Percentiles rank a stretch among this genome's conserved stretches.
Conservation (phyloP, 1,284 basidiomycete species). For the Boletus sp. region DNA sequence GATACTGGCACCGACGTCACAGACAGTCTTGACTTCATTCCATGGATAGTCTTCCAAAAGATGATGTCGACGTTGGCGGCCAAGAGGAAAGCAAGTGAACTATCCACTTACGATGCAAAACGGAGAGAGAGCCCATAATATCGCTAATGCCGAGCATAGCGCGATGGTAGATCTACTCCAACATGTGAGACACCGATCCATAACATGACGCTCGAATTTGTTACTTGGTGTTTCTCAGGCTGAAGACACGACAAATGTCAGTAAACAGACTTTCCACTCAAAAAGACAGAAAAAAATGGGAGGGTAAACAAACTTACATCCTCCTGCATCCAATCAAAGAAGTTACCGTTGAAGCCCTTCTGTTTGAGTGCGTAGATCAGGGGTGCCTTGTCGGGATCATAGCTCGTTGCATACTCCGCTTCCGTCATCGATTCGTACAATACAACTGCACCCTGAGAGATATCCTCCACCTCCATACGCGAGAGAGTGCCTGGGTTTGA, state of each 20-base stretch:
- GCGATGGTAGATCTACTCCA: conserved; percentile 19
- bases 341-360: conserved; percentile 16
- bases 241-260: conserved; percentile 3
- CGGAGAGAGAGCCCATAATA: conserved; percentile 21
- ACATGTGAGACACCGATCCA: not conserved
- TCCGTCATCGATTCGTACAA: conserved; percentile 29
- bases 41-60: conserved; percentile 40
- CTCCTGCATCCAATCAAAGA: conserved; percentile 26
- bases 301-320: conserved; percentile 15
- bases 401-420: conserved; percentile 22
- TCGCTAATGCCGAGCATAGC: conserved; percentile 23
- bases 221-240: conserved; percentile 23
- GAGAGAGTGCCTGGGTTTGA: conserved; percentile 9
- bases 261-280: not conserved
- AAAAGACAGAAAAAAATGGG: not conserved
- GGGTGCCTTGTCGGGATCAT: conserved; percentile 21
- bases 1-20: conserved; percentile 48
- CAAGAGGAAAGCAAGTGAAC: not conserved
- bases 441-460: conserved; percentile 12
- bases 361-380: conserved; percentile 25
- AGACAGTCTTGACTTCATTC: conserved; percentile 40
- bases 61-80: not conserved
- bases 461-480: conserved; percentile 15
- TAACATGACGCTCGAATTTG: not conserved
- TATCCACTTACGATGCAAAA: conserved; percentile 25